Percentiles rank a stretch among this genome's conserved stretches.
Conservation (phyloP, 129 eudicot species). For the Gnaphalium uliginosum region DNA sequence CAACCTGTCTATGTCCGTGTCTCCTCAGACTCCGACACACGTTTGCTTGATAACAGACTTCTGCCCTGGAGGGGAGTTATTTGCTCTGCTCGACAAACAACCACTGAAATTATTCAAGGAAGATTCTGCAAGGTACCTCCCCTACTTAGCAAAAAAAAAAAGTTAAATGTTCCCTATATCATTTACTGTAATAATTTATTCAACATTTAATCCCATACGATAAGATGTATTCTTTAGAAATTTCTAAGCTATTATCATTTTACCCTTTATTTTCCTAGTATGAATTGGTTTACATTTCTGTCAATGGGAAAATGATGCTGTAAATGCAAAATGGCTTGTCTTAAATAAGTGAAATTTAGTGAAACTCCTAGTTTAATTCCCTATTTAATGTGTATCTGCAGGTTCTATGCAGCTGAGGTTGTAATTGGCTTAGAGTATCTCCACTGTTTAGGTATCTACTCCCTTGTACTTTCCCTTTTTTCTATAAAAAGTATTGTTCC, state of each 20-base stretch:
- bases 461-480: background rate
- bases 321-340: no score
- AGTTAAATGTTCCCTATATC: constrained; percentile 2
- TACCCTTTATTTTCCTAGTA: background rate
- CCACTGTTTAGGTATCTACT: constrained; percentile 85
- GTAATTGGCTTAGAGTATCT: constrained; percentile 95
- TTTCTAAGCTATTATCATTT: background rate
- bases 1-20: constrained; percentile 27
- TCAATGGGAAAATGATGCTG: background rate
- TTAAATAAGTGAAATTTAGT: no score
- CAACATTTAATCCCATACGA: background rate
- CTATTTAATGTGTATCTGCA: constrained; percentile 29
- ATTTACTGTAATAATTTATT: background rate
- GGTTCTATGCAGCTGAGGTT: constrained; percentile 98
- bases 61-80: constrained; percentile 95
- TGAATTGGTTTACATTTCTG: background rate
- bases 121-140: constrained; percentile 86
- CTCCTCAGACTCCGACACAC: constrained; percentile 87
- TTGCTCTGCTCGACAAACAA: constrained; percentile 92
- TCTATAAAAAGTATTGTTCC: no score
- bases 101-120: constrained; percentile 83
- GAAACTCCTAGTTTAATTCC: background rate
- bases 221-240: background rate
- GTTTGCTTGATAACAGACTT: constrained; percentile 98
- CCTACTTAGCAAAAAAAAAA: background rate